Conservation (phyloP, 495 filamentous ascomycete genomes). For the Delitschia confertaspora region DNA sequence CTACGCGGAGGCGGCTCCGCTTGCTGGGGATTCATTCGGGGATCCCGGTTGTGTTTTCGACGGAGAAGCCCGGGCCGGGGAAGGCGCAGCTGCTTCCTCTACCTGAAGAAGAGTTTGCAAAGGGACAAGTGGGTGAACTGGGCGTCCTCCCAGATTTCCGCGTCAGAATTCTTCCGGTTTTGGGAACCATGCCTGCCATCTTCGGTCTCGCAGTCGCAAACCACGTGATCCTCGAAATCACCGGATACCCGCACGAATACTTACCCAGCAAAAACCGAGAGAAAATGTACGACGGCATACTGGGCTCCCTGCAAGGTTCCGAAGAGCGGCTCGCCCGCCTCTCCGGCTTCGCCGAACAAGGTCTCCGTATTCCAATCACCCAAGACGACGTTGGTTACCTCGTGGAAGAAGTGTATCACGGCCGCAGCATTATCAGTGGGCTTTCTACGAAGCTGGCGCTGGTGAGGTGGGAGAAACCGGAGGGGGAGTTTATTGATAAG, state of each 20-base stretch:
- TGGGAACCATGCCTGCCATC: slow-evolving; percentile 94
- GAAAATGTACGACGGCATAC: slow-evolving; percentile 81
- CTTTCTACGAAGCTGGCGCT: slow-evolving; percentile 68
- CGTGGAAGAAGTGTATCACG: slow-evolving; percentile 80
- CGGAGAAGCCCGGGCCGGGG: slow-evolving; percentile 80
- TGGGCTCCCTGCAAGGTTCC: slow-evolving; percentile 58
- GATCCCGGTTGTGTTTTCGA: slow-evolving; percentile 87
- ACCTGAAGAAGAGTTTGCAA: slow-evolving; percentile 76
- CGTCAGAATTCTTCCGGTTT: slow-evolving; percentile 82
- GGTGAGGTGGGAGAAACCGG: slow-evolving; percentile 61
- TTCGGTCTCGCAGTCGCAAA: slow-evolving; percentile 90
- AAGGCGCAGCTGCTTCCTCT: slow-evolving; percentile 85
- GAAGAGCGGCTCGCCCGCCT: slow-evolving; percentile 61
- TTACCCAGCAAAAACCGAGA: slow-evolving; percentile 69
- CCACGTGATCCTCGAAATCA: slow-evolving; percentile 77
- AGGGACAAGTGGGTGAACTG: slow-evolving; percentile 80
- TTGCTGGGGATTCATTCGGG: slow-evolving; percentile 71
- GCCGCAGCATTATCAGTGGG: slow-evolving; percentile 74
- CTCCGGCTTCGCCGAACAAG: slow-evolving; percentile 51
- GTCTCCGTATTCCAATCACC: slow-evolving; percentile 68
- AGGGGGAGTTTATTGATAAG: slow-evolving; percentile 39
- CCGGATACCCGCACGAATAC: slow-evolving; percentile 82
- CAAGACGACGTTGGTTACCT: slow-evolving; percentile 74
- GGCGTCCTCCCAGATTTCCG: slow-evolving; percentile 86
- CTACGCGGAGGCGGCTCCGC: slow-evolving; percentile 70